Conservation (phyloP, 371 early-diverging fungal species). For the Circinella minor region DNA sequence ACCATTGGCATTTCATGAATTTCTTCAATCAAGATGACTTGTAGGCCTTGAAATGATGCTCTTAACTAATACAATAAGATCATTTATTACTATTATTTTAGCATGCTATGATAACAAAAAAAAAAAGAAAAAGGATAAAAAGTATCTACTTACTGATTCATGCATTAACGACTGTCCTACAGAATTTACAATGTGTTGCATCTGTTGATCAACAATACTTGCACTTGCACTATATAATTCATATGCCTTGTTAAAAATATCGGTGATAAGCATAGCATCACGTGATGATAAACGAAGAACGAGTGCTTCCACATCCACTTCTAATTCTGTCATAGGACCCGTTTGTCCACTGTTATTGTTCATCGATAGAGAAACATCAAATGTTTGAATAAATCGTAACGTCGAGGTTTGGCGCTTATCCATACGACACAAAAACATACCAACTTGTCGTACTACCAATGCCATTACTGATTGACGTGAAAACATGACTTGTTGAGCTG, state of each 20-base stretch:
- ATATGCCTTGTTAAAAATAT: conserved; percentile 80
- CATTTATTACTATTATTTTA: background rate
- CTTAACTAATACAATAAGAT: conserved; percentile 38
- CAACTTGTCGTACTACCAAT: conserved; percentile 79
- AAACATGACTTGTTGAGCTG: conserved; percentile 78
- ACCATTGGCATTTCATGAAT: conserved; percentile 90
- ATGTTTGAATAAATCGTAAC: conserved; percentile 88
- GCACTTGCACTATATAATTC: conserved; percentile 50
- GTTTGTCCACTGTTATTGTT: conserved; percentile 52
- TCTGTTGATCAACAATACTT: conserved; percentile 14
- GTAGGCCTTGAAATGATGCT: conserved; percentile 74
- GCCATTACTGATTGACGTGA: conserved; percentile 79
- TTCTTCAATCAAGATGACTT: conserved; percentile 91
- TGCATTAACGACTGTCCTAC: conserved; percentile 22
- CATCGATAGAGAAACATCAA: conserved; percentile 81
- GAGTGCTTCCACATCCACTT: conserved; percentile 69
- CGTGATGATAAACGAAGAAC: conserved; percentile 80
- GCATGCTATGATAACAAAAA: too few relatives aligned
- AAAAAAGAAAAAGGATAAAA: too few relatives aligned
- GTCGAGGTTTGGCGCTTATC: conserved; percentile 79
- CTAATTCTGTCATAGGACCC: conserved; percentile 34
- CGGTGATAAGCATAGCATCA: conserved; percentile 83
- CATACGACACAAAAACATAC: conserved; percentile 93
- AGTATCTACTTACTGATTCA: conserved; percentile 21
- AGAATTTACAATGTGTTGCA: conserved; percentile 12